Percentiles rank a stretch among this genome's conserved stretches.
phyloP scores from a whole-genome alignment of 1,139 yeast genomes.

The Scheffersomyces cryptocercus region DNA sequence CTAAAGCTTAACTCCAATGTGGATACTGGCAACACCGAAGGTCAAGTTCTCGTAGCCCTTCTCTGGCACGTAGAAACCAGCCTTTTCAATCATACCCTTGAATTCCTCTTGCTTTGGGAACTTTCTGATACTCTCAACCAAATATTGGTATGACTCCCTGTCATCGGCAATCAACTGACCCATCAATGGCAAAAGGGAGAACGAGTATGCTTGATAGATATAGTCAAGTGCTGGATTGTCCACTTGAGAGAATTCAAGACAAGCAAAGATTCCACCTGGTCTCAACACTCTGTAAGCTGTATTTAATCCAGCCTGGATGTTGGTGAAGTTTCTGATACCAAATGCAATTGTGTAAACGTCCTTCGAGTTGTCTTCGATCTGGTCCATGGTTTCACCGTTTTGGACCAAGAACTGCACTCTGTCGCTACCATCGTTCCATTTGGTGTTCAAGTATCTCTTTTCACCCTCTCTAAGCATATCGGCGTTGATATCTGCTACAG shows the following conservation, averaged over 20 bases:
- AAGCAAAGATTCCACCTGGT: constrained; percentile 99
- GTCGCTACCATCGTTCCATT: constrained; percentile 54
- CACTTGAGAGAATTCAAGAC: constrained; percentile 92
- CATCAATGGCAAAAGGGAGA: constrained; percentile 85
- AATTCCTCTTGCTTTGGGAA: constrained; percentile 93
- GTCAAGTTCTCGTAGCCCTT: constrained; percentile 92
- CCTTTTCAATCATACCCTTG: constrained; percentile 87
- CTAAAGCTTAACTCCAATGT: constrained; percentile 83
- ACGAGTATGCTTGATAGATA: constrained; percentile 84
- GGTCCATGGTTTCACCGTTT: constrained; percentile 88
- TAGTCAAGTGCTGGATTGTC: constrained; percentile 74
- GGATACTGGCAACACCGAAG: constrained; percentile 96
- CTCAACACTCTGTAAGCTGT: constrained; percentile 93
- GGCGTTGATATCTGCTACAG: constrained; percentile 90
- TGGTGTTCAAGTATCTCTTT: constrained; percentile 58
- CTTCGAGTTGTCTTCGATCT: constrained; percentile 82
- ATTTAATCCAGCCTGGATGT: constrained; percentile 87
- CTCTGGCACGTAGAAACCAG: constrained; percentile 87
- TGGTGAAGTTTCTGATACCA: constrained; percentile 95
- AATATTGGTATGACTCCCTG: constrained; percentile 90
- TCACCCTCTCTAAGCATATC: constrained; percentile 96
- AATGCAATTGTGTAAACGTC: constrained; percentile 96
- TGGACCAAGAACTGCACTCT: constrained; percentile 83
- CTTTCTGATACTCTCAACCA: constrained; percentile 88
- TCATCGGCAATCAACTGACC: constrained; percentile 96